Base-by-base conservation (phyloP, 2,329 filamentous ascomycete species). In the Alternaria triticina region DNA sequence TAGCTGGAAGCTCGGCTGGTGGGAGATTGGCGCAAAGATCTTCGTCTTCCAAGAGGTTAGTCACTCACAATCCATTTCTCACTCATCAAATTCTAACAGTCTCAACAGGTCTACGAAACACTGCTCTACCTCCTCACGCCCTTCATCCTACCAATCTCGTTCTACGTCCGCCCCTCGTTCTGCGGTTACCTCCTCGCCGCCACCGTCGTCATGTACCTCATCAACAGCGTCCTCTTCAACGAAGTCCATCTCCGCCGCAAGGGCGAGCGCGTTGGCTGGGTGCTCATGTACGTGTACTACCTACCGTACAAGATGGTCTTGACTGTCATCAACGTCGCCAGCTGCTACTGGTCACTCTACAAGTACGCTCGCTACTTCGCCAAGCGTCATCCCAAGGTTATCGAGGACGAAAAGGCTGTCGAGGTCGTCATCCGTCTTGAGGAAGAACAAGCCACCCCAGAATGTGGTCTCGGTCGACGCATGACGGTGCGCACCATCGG, bases 21-120 rank as follows among this genome's bases (percentile, higher is more conserved):
- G 80, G 77, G 84, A 86, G 64, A 64, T 86, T n/a, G 83, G 83
- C 4, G 77, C 83, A 1, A 86, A 86, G 71, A 68, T 85, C 11
- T 84, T 83, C 45, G 83, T 85, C 15, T 80, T 83, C 49, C 82
- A 84, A 65, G 83, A 85, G 75, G 61, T 64, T 57, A 59, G 60
- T n/a, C 9, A 15, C 30, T 15, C n/a, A 23, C 20, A 40, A 33
- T 49, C 15, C 12, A 5, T n/a, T 10, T 52, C 15, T 12, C 6
- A 33, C n/a, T 73, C 77, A 20, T 64, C 45, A 45, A 49, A 36
- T 12, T 20, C 54, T 65, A 44, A 58, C 30, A 49, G 45, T 76
- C 15, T 20, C 46, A 17, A 15, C 20, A 64, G 61, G 78, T 84
- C 20, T 84, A 84, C 59, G 82, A 84, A 65, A 83, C 82, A 1